These are phyloP conservation scores for Colletotrichum phormii DNA, from an alignment of 2,329 filamentous ascomycete species.

Conservation along the genomic window DNA sequence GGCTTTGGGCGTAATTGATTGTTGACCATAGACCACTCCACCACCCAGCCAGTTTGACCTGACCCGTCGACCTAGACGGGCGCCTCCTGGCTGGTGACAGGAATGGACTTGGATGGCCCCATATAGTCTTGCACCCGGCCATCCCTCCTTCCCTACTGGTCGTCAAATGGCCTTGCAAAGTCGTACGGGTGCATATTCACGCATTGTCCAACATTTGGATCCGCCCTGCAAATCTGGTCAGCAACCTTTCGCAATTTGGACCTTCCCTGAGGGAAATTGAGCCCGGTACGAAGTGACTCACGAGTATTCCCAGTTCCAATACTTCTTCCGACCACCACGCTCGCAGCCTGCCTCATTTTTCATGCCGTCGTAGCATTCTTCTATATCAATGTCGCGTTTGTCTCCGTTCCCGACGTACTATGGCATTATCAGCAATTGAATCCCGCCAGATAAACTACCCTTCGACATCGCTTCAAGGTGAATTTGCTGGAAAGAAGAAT, in stretches of 20 bases:
- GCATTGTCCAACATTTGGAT: neutral
- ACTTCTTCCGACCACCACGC: neutral
- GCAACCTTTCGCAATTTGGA: neutral
- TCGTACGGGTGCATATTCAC: neutral
- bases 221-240: neutral
- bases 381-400: neutral
- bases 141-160: neutral
- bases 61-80: too few relatives aligned
- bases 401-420: neutral
- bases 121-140: too few relatives aligned
- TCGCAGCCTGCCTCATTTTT: neutral
- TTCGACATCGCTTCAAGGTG: neutral
- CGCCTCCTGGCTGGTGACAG: neutral
- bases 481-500: neutral
- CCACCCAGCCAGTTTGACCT: too few relatives aligned
- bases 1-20: too few relatives aligned
- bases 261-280: neutral
- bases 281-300: neutral
- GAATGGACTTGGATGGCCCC: too few relatives aligned
- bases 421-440: rapidly evolving
- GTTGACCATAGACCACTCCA: too few relatives aligned
- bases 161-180: neutral
- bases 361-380: neutral
- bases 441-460: neutral
- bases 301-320: neutral